phyloP scores from a whole-genome alignment of 495 filamentous ascomycete genomes.

The Penicillium turbatum region DNA sequence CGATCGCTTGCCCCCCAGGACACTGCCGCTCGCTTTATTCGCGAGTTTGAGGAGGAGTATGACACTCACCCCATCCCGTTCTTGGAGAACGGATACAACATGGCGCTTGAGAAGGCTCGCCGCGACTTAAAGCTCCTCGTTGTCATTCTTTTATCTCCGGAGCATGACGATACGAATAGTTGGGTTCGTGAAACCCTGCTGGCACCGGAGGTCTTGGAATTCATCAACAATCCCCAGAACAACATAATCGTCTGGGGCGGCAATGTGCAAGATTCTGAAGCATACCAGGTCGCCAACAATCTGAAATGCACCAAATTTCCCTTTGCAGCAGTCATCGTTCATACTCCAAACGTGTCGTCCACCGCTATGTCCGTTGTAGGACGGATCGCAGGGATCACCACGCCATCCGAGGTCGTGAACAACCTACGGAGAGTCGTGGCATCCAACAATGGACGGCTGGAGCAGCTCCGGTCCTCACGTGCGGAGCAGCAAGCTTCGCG shows the following conservation, averaged over 20 bases:
- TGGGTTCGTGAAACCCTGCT: slow-evolving; percentile 82
- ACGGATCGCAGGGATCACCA: slow-evolving; percentile 64
- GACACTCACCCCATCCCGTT: slow-evolving; percentile 65
- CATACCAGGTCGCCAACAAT: slow-evolving; percentile 81
- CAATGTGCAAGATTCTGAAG: slow-evolving; percentile 85
- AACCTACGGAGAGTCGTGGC: slow-evolving; percentile 66
- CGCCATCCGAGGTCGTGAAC: slow-evolving; percentile 61
- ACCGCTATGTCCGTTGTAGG: slow-evolving; percentile 83
- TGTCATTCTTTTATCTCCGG: slow-evolving; percentile 78
- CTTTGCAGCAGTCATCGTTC: slow-evolving; percentile 75
- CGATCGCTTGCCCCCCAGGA: slow-evolving; percentile 75
- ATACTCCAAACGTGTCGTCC: slow-evolving; percentile 75
- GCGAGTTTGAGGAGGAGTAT: slow-evolving; percentile 93
- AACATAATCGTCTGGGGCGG: slow-evolving; percentile 87
- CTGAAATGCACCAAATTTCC: slow-evolving; percentile 87
- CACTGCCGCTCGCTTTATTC: slow-evolving; percentile 79
- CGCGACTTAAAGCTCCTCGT: slow-evolving; percentile 85
- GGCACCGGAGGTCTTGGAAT: slow-evolving; percentile 64
- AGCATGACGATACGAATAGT: slow-evolving; percentile 85
- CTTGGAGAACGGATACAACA: slow-evolving; percentile 82
- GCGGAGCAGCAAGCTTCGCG: slow-evolving; percentile 72
- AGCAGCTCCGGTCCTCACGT: slow-evolving; percentile 62
- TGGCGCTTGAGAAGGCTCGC: slow-evolving; percentile 83
- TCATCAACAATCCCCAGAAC: slow-evolving; percentile 65
- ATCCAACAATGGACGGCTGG: slow-evolving; percentile 64